phyloP scores from a whole-genome alignment of 78 protist species.

The Polysphondylium violaceum region DNA sequence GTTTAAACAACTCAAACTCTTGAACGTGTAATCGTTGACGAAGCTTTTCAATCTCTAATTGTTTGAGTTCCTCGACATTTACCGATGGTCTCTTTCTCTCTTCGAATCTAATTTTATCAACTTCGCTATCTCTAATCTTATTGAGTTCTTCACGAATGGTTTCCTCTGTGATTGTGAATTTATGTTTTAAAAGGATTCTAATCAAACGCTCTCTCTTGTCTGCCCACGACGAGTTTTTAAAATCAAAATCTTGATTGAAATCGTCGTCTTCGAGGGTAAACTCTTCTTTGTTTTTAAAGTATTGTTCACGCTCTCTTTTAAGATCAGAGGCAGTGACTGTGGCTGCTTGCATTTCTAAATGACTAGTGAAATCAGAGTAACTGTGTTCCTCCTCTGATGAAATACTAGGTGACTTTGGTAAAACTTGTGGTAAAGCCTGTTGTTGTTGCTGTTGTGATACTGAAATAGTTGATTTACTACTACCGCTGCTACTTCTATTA shows the following conservation, averaged over 20 bases:
- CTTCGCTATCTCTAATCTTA: slow-evolving; percentile 32
- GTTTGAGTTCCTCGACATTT: slow-evolving; percentile 14
- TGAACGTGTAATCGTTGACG: slow-evolving; percentile 4
- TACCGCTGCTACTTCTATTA: not conserved
- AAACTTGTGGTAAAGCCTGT: not conserved
- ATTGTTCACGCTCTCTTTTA: slow-evolving; percentile 59
- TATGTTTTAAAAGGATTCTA: not conserved
- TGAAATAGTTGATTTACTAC: not conserved
- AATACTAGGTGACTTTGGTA: not conserved
- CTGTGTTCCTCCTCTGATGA: not conserved
- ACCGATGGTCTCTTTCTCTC: slow-evolving; percentile 9
- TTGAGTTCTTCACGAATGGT: slow-evolving; percentile 30
- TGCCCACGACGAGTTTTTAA: slow-evolving; percentile 33
- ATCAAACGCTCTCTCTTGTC: slow-evolving; percentile 46
- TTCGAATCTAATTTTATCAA: slow-evolving; percentile 32
- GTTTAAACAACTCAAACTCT: slow-evolving; percentile 6
- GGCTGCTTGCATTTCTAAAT: slow-evolving; percentile 46
- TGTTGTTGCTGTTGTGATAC: not conserved
- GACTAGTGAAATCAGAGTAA: not conserved
- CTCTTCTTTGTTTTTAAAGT: slow-evolving; percentile 32
- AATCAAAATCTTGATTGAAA: not conserved
- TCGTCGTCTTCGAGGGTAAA: slow-evolving; percentile 36
- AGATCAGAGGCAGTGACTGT: slow-evolving; percentile 59
- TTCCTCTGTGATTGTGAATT: slow-evolving; percentile 17
- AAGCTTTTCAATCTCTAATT: slow-evolving; percentile 11